Conservation (phyloP, 305 asterid genomes). For the Solanum hybrid region DNA sequence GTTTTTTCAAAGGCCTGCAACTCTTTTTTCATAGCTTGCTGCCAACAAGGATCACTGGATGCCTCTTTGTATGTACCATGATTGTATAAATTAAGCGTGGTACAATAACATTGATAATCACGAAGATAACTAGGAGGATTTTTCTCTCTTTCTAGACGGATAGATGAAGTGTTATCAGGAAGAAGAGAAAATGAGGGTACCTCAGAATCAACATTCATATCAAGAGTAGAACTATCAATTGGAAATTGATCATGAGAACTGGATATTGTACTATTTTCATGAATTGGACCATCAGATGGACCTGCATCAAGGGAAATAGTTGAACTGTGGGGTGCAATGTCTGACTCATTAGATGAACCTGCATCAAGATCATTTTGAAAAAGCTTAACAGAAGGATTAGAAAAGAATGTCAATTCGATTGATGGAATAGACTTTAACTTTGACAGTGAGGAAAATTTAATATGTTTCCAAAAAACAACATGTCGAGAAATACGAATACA, state of each 20-base stretch:
- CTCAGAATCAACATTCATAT: background rate
- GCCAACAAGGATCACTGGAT: no score
- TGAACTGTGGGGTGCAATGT: background rate
- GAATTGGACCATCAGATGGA: background rate
- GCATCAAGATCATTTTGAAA: background rate
- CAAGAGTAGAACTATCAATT: background rate
- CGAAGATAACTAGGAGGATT: background rate
- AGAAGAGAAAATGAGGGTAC: background rate
- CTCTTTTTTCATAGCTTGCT: no score
- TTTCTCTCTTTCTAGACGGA: background rate
- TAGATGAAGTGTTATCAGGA: background rate
- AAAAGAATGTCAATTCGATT: no score
- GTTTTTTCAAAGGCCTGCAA: no score
- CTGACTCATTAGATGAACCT: background rate
- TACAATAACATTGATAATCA: background rate
- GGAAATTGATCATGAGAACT: background rate
- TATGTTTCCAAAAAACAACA: conserved; percentile 5
- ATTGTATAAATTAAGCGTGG: background rate
- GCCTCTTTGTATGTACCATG: background rate
- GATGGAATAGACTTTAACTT: background rate
- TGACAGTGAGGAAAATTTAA: background rate
- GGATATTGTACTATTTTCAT: background rate
- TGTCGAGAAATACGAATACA: background rate
- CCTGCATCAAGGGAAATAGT: background rate
- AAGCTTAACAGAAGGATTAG: background rate